Base-by-base conservation (phyloP, 1,284 basidiomycete species). In the Cryptococcus amylolentus region DNA sequence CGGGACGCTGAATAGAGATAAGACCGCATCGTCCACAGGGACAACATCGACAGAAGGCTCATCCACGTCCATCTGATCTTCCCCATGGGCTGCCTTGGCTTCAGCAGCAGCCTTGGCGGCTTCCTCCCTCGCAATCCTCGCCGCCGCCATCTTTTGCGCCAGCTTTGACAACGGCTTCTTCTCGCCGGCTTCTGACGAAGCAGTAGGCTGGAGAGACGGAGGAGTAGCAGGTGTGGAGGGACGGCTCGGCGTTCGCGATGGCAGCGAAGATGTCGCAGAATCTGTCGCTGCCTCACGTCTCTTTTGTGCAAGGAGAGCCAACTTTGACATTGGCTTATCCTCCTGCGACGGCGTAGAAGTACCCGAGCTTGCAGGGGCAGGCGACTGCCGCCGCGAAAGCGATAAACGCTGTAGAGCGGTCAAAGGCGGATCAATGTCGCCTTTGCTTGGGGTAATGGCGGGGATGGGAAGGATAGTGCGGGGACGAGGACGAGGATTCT, bases 361-460 rank as follows among this genome's bases (percentile, higher is more conserved):
- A n/a, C 57, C 27, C 8, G 58, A 40, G n/a, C 56, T 53, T 10
- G 65, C 48, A n/a, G 60, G 46, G 16, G 61, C 53, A 27, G 61
- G 52, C 35, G 64, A 37, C 46, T 69, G 59, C 62, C 76, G 71
- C 14, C 79, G 68, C 3, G 76, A 67, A 13, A 79, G 79, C 2
- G 88, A 86, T 26, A 91, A 79, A 20, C 83, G 80, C 51, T 86
- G 84, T 18, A 91, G 76, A 2, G 91, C 90, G 37, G 75, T 66
- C 84, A 91, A n/a, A 73, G 80, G 54, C 83, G 84, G 53, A 84
- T 67, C 54, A 13, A 62, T 46, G 5, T 65, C 45, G 8, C 50
- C 38, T 16, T 55, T 58, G 20, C 46, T 5, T 10, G 18, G 23
- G 23, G 23, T 23, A 3, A 23, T 26, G 42, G 58, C 41, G 23